A percentile compares a stretch with the other conserved stretches of the same genome.
Conservation (phyloP, 2,329 filamentous ascomycete species). For the Ambrosiella beaveri region DNA sequence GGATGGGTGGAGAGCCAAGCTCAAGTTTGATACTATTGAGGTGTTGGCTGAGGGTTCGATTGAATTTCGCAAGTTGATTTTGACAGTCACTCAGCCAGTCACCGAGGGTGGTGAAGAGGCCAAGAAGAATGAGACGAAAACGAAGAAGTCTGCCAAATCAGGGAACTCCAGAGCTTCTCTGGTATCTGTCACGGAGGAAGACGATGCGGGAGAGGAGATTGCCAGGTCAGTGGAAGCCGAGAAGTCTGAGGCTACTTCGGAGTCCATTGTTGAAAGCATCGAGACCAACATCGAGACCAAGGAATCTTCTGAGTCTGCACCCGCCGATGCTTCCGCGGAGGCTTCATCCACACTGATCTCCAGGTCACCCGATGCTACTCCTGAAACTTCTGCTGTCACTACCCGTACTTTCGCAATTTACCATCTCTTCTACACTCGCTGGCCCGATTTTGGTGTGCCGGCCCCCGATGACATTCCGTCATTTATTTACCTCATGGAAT, state of each 20-base stretch:
- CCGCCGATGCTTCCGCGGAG: not conserved
- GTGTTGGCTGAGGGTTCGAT: constrained; percentile 37
- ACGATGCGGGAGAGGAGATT: not conserved
- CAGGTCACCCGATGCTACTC: not conserved
- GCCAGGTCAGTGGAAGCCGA: too few relatives aligned
- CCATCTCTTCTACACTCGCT: constrained; percentile 72
- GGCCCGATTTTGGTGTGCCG: constrained; percentile 83
- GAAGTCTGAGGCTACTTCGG: too few relatives aligned
- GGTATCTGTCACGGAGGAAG: not conserved
- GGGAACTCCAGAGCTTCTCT: not conserved
- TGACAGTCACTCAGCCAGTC: constrained; percentile 30
- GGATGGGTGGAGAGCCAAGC: constrained; percentile 48
- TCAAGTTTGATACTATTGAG: constrained; percentile 50
- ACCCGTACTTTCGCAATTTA: constrained; percentile 49
- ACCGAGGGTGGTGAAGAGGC: not conserved
- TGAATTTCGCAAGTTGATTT: constrained; percentile 56
- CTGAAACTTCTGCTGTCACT: not conserved
- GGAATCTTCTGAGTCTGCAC: not conserved
- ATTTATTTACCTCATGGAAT: constrained; percentile 51
- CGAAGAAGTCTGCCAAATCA: not conserved
- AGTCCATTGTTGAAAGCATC: not conserved
- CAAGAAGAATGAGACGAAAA: not conserved
- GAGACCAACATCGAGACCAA: not conserved
- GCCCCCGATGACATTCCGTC: constrained; percentile 47
- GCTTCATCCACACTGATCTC: not conserved